phyloP scores from a whole-genome alignment of 2,329 filamentous ascomycete species.

The Pseudonectria buxi region DNA sequence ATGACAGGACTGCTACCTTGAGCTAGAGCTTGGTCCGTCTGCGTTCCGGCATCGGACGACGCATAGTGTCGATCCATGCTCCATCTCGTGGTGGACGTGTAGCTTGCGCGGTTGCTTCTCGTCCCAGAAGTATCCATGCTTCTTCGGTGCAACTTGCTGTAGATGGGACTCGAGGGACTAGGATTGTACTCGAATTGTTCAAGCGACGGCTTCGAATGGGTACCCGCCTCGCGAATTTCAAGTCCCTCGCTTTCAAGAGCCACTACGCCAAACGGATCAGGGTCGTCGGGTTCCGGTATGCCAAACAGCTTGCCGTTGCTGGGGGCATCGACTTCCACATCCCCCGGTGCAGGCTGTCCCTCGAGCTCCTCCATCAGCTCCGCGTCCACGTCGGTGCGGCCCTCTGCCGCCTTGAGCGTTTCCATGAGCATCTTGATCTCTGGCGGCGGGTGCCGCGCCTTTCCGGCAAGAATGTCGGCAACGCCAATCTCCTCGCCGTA shows the following conservation, averaged over 20 bases:
- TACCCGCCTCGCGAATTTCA: slow-evolving; percentile 30
- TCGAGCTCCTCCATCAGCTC: slow-evolving; percentile 28
- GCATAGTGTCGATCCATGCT: slow-evolving; percentile 11
- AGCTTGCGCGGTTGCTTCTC: slow-evolving; percentile 16
- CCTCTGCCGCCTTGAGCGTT: slow-evolving; percentile 28
- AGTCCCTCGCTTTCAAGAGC: slow-evolving; percentile 31
- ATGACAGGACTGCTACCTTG: too few species aligned
- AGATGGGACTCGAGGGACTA: slow-evolving; percentile 28
- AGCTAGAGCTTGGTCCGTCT: slow-evolving; percentile 14
- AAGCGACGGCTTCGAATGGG: slow-evolving; percentile 27
- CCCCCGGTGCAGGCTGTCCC: slow-evolving; percentile 28
- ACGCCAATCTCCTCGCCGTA: slow-evolving; percentile 55
- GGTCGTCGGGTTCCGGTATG: slow-evolving; percentile 30
- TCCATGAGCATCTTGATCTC: slow-evolving; percentile 27
- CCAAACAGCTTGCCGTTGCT: slow-evolving; percentile 24
- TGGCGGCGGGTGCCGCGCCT: slow-evolving; percentile 24
- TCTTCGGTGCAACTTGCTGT: slow-evolving; percentile 29
- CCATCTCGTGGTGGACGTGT: slow-evolving; percentile 9
- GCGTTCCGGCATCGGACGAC: slow-evolving; percentile 21
- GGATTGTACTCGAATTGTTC: slow-evolving; percentile 30
- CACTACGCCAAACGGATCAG: slow-evolving; percentile 31
- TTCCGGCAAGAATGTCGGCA: slow-evolving; percentile 39
- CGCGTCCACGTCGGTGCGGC: slow-evolving; percentile 26
- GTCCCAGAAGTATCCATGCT: slow-evolving; percentile 16
- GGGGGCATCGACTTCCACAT: slow-evolving; percentile 26